Conservation (phyloP, 108 stramenopile species). For the Skeletonema potamos region DNA sequence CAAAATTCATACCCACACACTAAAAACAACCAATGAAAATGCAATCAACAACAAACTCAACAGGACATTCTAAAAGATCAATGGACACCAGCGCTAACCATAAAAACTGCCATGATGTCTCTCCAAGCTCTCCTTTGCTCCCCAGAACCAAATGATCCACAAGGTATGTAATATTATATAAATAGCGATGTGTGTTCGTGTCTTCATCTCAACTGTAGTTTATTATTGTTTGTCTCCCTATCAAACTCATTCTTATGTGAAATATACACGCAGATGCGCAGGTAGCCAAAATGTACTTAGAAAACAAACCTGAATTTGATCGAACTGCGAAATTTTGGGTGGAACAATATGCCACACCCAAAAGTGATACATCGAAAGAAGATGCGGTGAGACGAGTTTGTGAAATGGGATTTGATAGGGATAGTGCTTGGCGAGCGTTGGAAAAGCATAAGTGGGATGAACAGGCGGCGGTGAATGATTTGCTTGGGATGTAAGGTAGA, state of each 20-base stretch:
- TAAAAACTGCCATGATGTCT: conserved; percentile 92
- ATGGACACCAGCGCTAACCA: conserved; percentile 97
- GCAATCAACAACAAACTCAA: neutral
- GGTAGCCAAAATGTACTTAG: conserved; percentile 91
- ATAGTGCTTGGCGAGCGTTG: conserved; percentile 79
- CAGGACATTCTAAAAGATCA: conserved; percentile 97
- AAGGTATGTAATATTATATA: conserved; percentile 29
- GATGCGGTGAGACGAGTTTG: conserved; percentile 76
- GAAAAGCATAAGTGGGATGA: conserved; percentile 91
- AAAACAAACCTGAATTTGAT: conserved; percentile 75
- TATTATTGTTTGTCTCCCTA: too few relatives aligned
- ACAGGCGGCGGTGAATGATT: conserved; percentile 84
- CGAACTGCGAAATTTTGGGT: conserved; percentile 94
- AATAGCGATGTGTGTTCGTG: too few relatives aligned
- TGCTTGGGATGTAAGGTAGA: conserved; percentile 63
- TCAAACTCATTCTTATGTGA: neutral
- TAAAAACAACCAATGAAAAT: neutral
- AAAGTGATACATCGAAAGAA: conserved; percentile 42
- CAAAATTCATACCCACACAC: neutral
- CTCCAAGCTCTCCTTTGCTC: conserved; percentile 93
- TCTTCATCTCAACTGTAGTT: neutral
- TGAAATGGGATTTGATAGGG: conserved; percentile 96
- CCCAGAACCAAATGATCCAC: conserved; percentile 92
- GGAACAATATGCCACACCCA: conserved; percentile 86
- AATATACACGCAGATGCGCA: conserved; percentile 75